Conservation (phyloP, 352 stramenopile genomes). For the Elongisporangium undulatum region DNA sequence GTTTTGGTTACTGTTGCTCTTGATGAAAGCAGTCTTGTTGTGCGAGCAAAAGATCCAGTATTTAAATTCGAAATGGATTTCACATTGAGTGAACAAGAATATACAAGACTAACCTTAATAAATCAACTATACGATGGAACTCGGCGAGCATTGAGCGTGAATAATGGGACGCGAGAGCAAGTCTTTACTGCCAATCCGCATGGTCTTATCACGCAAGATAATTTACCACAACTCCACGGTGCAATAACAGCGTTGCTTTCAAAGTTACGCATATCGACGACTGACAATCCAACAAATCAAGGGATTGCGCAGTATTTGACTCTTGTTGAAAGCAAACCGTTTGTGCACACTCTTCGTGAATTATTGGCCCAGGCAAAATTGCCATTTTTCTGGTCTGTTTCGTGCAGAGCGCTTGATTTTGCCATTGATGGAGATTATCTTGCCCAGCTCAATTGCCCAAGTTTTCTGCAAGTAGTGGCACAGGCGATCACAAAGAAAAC, state of each 20-base stretch:
- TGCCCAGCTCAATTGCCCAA: slow-evolving; percentile 27
- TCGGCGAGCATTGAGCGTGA: slow-evolving; percentile 3
- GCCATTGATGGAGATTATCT: slow-evolving; percentile 59
- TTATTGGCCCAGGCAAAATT: slow-evolving; percentile 31
- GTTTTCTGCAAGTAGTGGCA: slow-evolving; percentile 56
- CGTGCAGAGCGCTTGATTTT: slow-evolving; percentile 41
- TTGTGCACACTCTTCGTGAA: slow-evolving; percentile 39
- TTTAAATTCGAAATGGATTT: slow-evolving; percentile 59
- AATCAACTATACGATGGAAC: neutral
- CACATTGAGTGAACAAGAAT: slow-evolving; percentile 44
- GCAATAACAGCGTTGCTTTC: neutral
- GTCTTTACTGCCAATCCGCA: slow-evolving; percentile 17
- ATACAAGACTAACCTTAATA: slow-evolving; percentile 13
- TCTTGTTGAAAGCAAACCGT: slow-evolving; percentile 49
- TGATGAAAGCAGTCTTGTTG: slow-evolving; percentile 20
- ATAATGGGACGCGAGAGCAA: slow-evolving; percentile 17
- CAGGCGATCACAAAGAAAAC: slow-evolving; percentile 25
- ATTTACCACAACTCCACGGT: neutral
- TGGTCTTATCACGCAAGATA: slow-evolving; percentile 28
- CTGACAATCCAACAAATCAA: slow-evolving; percentile 11
- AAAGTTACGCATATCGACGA: slow-evolving; percentile 10
- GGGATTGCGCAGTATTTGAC: slow-evolving; percentile 31
- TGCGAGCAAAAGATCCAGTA: slow-evolving; percentile 46
- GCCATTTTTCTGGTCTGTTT: slow-evolving; percentile 71
- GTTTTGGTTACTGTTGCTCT: slow-evolving; percentile 41